Evolutionary conservation across 352 stramenopile genomes (phyloP).

Genomic region (Phytophthora parvispora): DNA sequence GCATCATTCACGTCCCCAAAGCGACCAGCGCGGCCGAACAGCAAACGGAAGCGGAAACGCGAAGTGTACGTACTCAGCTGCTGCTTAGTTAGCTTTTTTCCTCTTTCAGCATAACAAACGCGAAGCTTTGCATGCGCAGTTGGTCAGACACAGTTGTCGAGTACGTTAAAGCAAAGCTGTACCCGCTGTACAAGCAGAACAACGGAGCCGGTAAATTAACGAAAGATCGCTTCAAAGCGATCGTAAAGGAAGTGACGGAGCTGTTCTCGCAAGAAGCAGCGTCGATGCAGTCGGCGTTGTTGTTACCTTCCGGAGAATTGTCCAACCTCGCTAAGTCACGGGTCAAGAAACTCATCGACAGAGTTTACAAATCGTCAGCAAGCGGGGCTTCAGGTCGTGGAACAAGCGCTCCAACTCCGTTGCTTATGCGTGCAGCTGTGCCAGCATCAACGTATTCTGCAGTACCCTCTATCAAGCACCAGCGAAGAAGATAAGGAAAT

Average conservation of each 20-base stretch:
- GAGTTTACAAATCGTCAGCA: constrained; percentile 63
- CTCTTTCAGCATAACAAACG: not conserved
- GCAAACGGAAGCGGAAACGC: constrained; percentile 56
- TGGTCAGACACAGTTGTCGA: constrained; percentile 69
- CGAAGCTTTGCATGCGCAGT: constrained; percentile 24
- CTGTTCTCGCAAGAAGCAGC: constrained; percentile 70
- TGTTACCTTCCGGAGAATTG: constrained; percentile 51
- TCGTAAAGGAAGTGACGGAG: constrained; percentile 76
- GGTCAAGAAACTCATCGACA: constrained; percentile 81
- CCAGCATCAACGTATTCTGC: constrained; percentile 51
- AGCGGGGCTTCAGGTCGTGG: constrained; percentile 4
- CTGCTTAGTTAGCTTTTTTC: no score
- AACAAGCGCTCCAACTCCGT: constrained; percentile 9
- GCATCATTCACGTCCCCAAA: constrained; percentile 55
- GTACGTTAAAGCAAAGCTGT: constrained; percentile 86
- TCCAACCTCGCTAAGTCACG: constrained; percentile 70
- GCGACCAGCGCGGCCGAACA: constrained; percentile 27
- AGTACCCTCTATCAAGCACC: constrained; percentile 44
- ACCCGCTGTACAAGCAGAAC: constrained; percentile 80
- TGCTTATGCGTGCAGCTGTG: constrained; percentile 22
- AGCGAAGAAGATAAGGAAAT: constrained; percentile 37
- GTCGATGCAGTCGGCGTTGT: constrained; percentile 66
- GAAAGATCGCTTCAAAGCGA: constrained; percentile 82
- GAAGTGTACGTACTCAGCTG: constrained; percentile 58
- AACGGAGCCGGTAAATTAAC: constrained; percentile 59